Base-by-base conservation (phyloP, 495 filamentous ascomycete genomes). In the Talaromyces proteolyticus region DNA sequence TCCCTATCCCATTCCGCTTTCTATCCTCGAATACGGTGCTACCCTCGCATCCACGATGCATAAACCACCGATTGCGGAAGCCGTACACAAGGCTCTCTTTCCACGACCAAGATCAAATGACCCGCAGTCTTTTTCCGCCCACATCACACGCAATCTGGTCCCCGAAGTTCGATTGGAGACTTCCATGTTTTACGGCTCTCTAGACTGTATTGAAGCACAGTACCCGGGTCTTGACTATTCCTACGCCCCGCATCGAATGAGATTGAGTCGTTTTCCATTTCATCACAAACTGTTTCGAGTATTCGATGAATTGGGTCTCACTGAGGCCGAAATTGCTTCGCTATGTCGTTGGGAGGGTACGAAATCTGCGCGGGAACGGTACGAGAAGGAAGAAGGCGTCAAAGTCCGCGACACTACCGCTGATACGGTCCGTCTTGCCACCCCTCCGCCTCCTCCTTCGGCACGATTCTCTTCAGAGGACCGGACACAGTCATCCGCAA, bases 281-380 rank as follows among this genome's bases (percentile, higher is more conserved):
- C 91, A 96, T 64, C 81, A 81, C 50, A 76, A 79, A 55, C 76
- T 96, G 1, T 95, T 96, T 67, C 79, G 81, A 29, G 86, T 84
- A 34, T 94, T 96, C 56, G 88, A 96, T 57, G 74, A 73, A 37
- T 76, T 96, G 17, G 73, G 80, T 34, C 67, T 95, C n/a, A 93
- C 91, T 0, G 69, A 79, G 34, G 67, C 72, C 44, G 91, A 96
- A 58, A 94, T 96, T 53, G 71, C 78, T 1, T 77, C 72, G 11
- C 70, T 96, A 51, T 95, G 91, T 53, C 86, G 86, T 58, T 96
- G 91, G 91, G 89, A 95, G 62, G 91, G 91, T n/a, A 95, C 91
- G 45, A 85, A 86, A 56, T 94, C 86, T 74, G 91, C 91, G 23
- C 85, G 89, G 51, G 82, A 92, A 61, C 80, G 85, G 12, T 95